phyloP scores from a whole-genome alignment of 768 basidiomycete species.

The Boletellus sp. region DNA sequence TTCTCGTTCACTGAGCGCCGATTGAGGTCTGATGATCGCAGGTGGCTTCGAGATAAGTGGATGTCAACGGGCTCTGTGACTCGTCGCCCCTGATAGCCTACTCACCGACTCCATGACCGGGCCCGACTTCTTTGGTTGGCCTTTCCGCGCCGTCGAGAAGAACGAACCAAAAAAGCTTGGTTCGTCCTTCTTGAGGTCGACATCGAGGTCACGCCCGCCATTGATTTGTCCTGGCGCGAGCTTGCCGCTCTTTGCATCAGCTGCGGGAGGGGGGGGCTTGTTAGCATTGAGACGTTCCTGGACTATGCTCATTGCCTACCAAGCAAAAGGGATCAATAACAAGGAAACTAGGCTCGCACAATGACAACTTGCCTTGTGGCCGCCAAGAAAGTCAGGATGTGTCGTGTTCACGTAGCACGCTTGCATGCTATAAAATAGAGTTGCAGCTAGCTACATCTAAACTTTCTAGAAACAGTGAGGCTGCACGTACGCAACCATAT shows the following conservation, averaged over 20 bases:
- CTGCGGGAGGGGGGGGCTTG: slow-evolving; percentile 55
- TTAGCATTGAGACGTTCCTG: slow-evolving; percentile 76
- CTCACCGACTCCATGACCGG: slow-evolving; percentile 56
- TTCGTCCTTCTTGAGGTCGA: slow-evolving; percentile 86
- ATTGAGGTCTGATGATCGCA: slow-evolving; percentile 81
- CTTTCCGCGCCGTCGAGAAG: slow-evolving; percentile 68
- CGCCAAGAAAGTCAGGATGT: slow-evolving; percentile 96
- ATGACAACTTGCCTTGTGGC: slow-evolving; percentile 64
- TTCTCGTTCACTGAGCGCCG: slow-evolving; percentile 89
- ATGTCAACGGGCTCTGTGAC: slow-evolving; percentile 13
- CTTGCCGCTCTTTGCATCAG: slow-evolving; percentile 72
- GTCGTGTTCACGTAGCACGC: slow-evolving; percentile 99
- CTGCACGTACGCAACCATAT: slow-evolving; percentile 79
- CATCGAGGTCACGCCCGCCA: slow-evolving; percentile 92
- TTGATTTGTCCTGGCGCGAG: slow-evolving; percentile 64
- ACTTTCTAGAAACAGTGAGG: not conserved
- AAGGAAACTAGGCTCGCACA: not conserved
- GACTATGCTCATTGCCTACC: slow-evolving; percentile 84
- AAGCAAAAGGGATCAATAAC: slow-evolving; percentile 4
- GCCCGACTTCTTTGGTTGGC: slow-evolving; percentile 60
- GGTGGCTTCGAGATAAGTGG: slow-evolving; percentile 56
- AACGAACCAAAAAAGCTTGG: slow-evolving; percentile 93
- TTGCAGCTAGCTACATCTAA: not conserved
- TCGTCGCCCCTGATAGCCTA: not conserved
- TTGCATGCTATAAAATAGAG: slow-evolving; percentile 75